A percentile compares a stretch with the other conserved stretches of the same genome.
Evolutionary conservation across 2,329 filamentous ascomycete species (phyloP).

Genomic region (Alternaria atra): DNA sequence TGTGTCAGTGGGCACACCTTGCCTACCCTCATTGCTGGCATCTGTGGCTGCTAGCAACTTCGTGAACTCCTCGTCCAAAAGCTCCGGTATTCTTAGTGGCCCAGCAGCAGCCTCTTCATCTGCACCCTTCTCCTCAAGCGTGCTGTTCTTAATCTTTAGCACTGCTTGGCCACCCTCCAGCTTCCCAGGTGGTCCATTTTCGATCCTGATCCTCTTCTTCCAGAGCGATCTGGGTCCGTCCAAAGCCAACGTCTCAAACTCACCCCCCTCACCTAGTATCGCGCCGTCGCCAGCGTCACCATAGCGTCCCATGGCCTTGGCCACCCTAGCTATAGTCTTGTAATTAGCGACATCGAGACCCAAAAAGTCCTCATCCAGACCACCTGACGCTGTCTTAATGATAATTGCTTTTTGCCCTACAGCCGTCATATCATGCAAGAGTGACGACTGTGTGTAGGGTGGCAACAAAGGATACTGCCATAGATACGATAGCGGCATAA

Average conservation of each 20-base stretch:
- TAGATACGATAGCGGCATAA: constrained; percentile 83
- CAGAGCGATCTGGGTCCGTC: constrained; percentile 80
- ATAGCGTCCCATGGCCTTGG: constrained; percentile 71
- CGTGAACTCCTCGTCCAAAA: constrained; percentile 73
- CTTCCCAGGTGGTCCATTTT: constrained; percentile 61
- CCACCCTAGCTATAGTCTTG: constrained; percentile 57
- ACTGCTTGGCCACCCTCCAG: constrained; percentile 83
- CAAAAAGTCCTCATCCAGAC: constrained; percentile 80
- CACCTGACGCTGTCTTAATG: constrained; percentile 93
- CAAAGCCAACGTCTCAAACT: constrained; percentile 92
- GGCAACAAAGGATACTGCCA: constrained; percentile 90
- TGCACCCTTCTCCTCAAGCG: constrained; percentile 59
- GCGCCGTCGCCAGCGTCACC: constrained; percentile 71
- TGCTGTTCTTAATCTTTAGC: constrained; percentile 69
- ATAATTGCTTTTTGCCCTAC: constrained; percentile 86
- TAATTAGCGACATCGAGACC: constrained; percentile 79
- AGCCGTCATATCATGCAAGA: constrained; percentile 82
- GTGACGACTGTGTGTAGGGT: constrained; percentile 55
- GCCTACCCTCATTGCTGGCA: constrained; percentile 6
- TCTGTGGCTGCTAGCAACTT: constrained; percentile 40
- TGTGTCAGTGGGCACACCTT: constrained; percentile 11
- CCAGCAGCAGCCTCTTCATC: constrained; percentile 27
- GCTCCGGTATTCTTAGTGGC: constrained; percentile 65
- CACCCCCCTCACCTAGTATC: constrained; percentile 89
- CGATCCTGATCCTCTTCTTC: constrained; percentile 73